Percentiles rank a stretch among this genome's conserved stretches.
Conservation (phyloP, 2,329 filamentous ascomycete species). For the Dendrostoma leiphaemia region DNA sequence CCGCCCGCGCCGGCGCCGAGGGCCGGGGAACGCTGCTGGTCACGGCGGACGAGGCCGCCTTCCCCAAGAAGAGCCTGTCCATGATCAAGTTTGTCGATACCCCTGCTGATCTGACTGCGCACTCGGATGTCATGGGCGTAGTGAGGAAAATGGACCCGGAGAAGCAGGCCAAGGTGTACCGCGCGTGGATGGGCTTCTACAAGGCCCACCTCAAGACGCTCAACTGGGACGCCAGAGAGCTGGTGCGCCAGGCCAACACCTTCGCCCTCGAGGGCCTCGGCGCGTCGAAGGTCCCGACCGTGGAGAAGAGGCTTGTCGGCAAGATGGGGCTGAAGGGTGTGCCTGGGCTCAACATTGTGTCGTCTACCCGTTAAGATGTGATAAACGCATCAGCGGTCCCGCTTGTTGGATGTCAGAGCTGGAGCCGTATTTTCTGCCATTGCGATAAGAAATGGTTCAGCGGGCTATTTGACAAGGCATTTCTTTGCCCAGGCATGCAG, state of each 20-base stretch:
- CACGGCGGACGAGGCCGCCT: slow-evolving; percentile 48
- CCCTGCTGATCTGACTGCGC: slow-evolving; percentile 42
- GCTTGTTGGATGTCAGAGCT: too few species aligned
- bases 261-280: slow-evolving; percentile 49
- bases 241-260: slow-evolving; percentile 51
- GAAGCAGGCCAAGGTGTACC: slow-evolving; percentile 48
- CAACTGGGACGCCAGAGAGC: slow-evolving; percentile 38
- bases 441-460: too few species aligned
- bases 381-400: too few species aligned
- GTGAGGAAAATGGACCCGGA: slow-evolving; percentile 41
- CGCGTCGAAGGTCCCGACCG: slow-evolving; percentile 42
- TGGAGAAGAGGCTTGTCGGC: slow-evolving; percentile 45
- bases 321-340: slow-evolving; percentile 59
- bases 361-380: too few species aligned
- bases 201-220: slow-evolving; percentile 47
- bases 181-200: slow-evolving; percentile 57
- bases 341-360: slow-evolving; percentile 45
- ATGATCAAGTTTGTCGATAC: slow-evolving; percentile 52
- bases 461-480: too few species aligned
- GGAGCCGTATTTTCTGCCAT: too few species aligned
- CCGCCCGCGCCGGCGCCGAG: slow-evolving; percentile 61
- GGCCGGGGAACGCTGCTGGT: slow-evolving; percentile 63
- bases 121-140: slow-evolving; percentile 35
- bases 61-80: slow-evolving; percentile 48
- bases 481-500: too few species aligned